Conservation (phyloP, 2,329 filamentous ascomycete genomes). For the Teratosphaeria viscida region DNA sequence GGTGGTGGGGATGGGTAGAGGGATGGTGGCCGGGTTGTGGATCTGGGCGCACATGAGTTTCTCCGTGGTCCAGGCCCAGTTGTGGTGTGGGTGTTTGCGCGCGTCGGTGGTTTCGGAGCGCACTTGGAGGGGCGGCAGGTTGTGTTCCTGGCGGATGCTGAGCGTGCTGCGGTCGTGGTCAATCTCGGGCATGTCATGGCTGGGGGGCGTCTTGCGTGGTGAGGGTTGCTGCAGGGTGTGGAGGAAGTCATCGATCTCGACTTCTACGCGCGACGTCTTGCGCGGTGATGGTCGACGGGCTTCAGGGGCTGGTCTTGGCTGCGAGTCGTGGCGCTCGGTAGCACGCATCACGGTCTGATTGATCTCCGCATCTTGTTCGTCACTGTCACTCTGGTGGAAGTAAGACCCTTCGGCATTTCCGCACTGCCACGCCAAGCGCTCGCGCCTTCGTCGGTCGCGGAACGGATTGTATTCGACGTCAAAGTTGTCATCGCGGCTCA, state of each 20-base stretch:
- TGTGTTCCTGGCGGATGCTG: background rate
- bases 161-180: background rate
- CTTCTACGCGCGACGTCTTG: background rate
- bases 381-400: background rate
- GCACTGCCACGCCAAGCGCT: background rate
- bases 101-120: background rate
- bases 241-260: background rate
- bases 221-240: background rate
- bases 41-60: constrained; percentile 1
- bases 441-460: background rate
- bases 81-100: background rate
- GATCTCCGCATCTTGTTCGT: background rate
- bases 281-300: background rate
- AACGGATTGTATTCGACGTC: background rate
- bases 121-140: background rate
- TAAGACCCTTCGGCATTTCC: background rate
- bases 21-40: background rate
- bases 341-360: background rate
- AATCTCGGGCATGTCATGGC: background rate
- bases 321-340: background rate
- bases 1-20: background rate
- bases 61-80: constrained; percentile 1
- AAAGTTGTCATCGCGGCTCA: background rate
- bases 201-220: background rate
- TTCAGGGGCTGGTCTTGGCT: background rate